Conservation (phyloP, 2,329 filamentous ascomycete genomes). For the Westerdykella aurantiaca region DNA sequence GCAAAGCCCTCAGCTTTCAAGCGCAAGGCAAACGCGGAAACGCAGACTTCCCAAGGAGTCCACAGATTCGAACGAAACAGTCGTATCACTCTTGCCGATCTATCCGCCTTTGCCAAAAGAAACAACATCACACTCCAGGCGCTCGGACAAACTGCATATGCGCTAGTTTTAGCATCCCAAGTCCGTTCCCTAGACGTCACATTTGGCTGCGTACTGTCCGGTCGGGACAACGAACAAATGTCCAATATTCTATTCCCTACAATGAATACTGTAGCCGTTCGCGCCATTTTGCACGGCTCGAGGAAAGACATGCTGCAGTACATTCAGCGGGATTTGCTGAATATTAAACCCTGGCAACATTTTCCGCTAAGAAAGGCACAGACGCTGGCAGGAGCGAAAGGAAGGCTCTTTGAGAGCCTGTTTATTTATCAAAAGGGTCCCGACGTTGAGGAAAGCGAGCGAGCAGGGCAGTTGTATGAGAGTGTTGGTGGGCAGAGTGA, state of each 20-base stretch:
- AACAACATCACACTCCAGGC: slow-evolving; percentile 68
- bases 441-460: slow-evolving; percentile 18
- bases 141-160: slow-evolving; percentile 71
- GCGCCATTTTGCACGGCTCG: slow-evolving; percentile 66
- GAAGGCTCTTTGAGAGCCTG: slow-evolving; percentile 56
- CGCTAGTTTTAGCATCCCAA: slow-evolving; percentile 60
- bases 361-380: slow-evolving; percentile 70
- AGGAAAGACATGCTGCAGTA: slow-evolving; percentile 61
- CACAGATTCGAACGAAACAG: slow-evolving; percentile 48
- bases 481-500: slow-evolving; percentile 60
- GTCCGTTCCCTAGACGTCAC: slow-evolving; percentile 64
- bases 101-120: slow-evolving; percentile 58
- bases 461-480: slow-evolving; percentile 46
- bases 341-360: slow-evolving; percentile 65
- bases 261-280: slow-evolving; percentile 82
- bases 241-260: slow-evolving; percentile 73
- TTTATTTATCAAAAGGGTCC: slow-evolving; percentile 60
- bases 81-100: slow-evolving; percentile 33
- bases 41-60: slow-evolving; percentile 11
- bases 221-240: slow-evolving; percentile 67
- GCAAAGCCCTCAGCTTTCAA: slow-evolving; percentile 41
- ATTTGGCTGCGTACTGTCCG: slow-evolving; percentile 79
- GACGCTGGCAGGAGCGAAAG: slow-evolving; percentile 43
- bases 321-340: slow-evolving; percentile 63
- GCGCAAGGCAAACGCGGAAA: slow-evolving; percentile 2